These are phyloP conservation scores for Volutella citrinella DNA, from an alignment of 2,329 filamentous ascomycete genomes.

Conservation along the genomic window DNA sequence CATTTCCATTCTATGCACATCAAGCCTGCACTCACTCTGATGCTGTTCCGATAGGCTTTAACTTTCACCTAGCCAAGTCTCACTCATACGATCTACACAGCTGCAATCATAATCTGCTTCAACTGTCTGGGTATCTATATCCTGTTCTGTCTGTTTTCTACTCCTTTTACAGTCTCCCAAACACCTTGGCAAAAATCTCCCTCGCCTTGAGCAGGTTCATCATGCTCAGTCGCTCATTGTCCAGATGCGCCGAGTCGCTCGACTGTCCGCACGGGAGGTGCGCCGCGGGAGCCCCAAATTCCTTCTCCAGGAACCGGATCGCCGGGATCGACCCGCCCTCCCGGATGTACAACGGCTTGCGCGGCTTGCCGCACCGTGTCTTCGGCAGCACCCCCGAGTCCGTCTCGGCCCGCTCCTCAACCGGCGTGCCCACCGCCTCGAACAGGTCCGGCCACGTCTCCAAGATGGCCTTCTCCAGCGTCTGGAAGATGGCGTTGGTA, in stretches of 20 bases:
- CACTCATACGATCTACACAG: no score
- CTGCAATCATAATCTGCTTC: no score
- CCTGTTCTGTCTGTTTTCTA: no score
- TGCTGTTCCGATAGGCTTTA: no score
- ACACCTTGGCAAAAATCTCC: slow-evolving; percentile 87
- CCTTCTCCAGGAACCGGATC: slow-evolving; percentile 91
- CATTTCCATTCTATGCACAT: no score
- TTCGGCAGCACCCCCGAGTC: slow-evolving; percentile 18
- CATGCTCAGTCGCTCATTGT: slow-evolving; percentile 89
- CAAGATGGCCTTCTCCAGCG: slow-evolving; percentile 80
- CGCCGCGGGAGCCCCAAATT: slow-evolving; percentile 85
- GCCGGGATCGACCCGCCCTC: slow-evolving; percentile 95
- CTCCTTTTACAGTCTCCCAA: slow-evolving; percentile 64
- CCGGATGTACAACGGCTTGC: slow-evolving; percentile 83
- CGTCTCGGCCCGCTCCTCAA: slow-evolving; percentile 16
- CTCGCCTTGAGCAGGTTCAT: slow-evolving; percentile 87
- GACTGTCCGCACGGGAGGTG: slow-evolving; percentile 94
- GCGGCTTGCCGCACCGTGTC: slow-evolving; percentile 30
- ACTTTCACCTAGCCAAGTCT: no score
- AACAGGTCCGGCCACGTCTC: slow-evolving; percentile 72
- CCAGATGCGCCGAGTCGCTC: slow-evolving; percentile 88
- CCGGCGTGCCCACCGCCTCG: slow-evolving; percentile 16
- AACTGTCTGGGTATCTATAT: no score
- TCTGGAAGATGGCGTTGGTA: slow-evolving; percentile 85
- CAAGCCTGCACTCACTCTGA: no score